Base-by-base conservation (phyloP, 148 eudicot genomes). In the Vaccinium myrtillus region DNA sequence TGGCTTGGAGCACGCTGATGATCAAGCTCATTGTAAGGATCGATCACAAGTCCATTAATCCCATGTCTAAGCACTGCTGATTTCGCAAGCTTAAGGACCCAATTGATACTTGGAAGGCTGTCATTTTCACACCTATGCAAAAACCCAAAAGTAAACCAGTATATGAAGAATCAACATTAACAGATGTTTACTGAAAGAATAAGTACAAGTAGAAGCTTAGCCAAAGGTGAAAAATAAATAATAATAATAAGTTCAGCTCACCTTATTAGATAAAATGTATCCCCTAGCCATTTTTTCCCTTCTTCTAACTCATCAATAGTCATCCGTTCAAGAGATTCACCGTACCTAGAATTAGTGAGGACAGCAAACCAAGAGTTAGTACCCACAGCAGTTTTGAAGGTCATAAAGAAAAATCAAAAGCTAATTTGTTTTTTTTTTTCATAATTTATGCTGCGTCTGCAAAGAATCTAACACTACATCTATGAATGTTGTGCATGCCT, bases 21-120 rank as follows among this genome's bases (percentile, higher is more conserved):
- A 88, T 97, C 99, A 89, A 97, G 98, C 90, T 97, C 98, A 81
- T 97, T 97, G 90, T 97, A 97, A 7, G 98, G 98, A 87, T 97
- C 99, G 87, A 97, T 97, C 48, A 97, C 98, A 53, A 97, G 98
- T 55, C 99, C 99, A 80, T 89, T 92, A 63, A 97, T 91, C 36
- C 99, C 99, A 89, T 97, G 92, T 87, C 99, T 94, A 80, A 95
- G 84, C 87, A 97, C 99, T 54, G 99, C 98, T 75, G 97, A 87
- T 88, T 88, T 94, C 80, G 99, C 99, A 85, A 92, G 98, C 36
- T 86, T 86, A 86, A 97, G 95, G 86, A 97, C 99, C 98, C 98
- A 97, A 75, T 91, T 79, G 81, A 95, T 85, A 89, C 77, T 93
- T 46, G 99, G 99, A 87, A 97, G 98, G 90, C 91, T 84, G 78